These are phyloP conservation scores for Arthroderma sp. DNA, from an alignment of 2,329 filamentous ascomycete species.

Conservation along the genomic window DNA sequence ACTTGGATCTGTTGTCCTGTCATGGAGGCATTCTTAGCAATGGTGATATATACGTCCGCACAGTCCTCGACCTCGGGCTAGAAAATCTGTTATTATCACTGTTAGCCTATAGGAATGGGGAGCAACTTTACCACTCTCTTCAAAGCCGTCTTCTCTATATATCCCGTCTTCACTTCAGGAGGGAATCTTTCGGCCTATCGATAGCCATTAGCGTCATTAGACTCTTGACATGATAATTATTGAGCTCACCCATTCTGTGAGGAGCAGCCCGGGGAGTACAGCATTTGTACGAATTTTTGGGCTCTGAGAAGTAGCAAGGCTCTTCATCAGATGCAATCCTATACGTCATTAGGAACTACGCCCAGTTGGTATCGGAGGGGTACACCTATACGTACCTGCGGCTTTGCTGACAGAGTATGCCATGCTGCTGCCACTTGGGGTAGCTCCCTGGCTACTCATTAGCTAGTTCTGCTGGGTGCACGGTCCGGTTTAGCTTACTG, in stretches of 20 bases:
- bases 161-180: conserved; percentile 43
- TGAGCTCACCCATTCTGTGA: conserved; percentile 53
- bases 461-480: not conserved
- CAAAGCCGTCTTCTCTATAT: conserved; percentile 47
- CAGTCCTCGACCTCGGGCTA: conserved; percentile 34
- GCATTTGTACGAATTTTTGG: conserved; percentile 53
- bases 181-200: conserved; percentile 44
- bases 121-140: conserved; percentile 41
- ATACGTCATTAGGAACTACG: conserved; percentile 5
- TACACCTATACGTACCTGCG: conserved; percentile 39
- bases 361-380: not conserved
- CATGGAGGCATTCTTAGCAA: conserved; percentile 37
- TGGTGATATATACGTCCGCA: conserved; percentile 29
- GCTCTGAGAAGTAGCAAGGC: conserved; percentile 50
- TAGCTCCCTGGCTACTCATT: conserved; percentile 37
- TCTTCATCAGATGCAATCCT: conserved; percentile 55
- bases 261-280: conserved; percentile 50
- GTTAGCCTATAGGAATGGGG: not conserved
- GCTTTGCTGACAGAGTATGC: conserved; percentile 69
- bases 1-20: conserved; percentile 35
- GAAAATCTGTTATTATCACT: conserved; percentile 10
- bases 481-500: conserved; percentile 30
- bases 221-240: not conserved
- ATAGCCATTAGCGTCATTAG: not conserved
- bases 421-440: conserved; percentile 47